phyloP scores from a whole-genome alignment of 2,329 filamentous ascomycete species.

The Hansfordia pulvinata region DNA sequence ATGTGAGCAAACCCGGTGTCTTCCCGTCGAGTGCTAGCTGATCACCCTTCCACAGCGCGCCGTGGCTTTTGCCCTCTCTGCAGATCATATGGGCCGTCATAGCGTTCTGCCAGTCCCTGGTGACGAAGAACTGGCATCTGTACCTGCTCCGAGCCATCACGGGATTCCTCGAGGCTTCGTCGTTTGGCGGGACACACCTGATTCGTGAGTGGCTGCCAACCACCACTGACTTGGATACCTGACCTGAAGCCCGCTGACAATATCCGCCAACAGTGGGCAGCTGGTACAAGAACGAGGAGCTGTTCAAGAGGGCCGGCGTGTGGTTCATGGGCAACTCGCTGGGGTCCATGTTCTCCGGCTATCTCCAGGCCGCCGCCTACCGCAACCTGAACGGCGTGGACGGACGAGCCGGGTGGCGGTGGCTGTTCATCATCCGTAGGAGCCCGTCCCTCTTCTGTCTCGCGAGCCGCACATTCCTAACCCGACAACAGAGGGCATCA shows the following conservation, averaged over 20 bases:
- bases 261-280: constrained; percentile 1
- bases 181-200: constrained; percentile 14
- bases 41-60: constrained; percentile 7
- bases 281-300: constrained; percentile 8
- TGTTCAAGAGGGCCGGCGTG: constrained; percentile 16
- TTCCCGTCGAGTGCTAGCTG: background rate
- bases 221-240: background rate
- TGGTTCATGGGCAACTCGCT: constrained; percentile 16
- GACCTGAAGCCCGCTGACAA: background rate
- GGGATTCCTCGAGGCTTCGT: constrained; percentile 10
- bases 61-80: constrained; percentile 10
- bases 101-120: constrained; percentile 12
- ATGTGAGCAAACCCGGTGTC: constrained; percentile 7
- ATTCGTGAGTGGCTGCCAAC: constrained; percentile 18
- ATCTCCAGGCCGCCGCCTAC: constrained; percentile 13
- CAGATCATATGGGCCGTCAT: constrained; percentile 12
- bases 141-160: background rate
- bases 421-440: constrained; percentile 2
- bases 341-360: constrained; percentile 17
- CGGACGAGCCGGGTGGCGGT: constrained; percentile 3
- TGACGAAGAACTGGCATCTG: constrained; percentile 3
- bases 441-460: background rate
- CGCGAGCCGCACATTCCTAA: background rate
- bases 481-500: constrained; percentile 1
- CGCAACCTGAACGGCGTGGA: constrained; percentile 8